These are phyloP conservation scores for Lepidium campestre DNA, from an alignment of 441 rosid genomes.

Conservation along the genomic window DNA sequence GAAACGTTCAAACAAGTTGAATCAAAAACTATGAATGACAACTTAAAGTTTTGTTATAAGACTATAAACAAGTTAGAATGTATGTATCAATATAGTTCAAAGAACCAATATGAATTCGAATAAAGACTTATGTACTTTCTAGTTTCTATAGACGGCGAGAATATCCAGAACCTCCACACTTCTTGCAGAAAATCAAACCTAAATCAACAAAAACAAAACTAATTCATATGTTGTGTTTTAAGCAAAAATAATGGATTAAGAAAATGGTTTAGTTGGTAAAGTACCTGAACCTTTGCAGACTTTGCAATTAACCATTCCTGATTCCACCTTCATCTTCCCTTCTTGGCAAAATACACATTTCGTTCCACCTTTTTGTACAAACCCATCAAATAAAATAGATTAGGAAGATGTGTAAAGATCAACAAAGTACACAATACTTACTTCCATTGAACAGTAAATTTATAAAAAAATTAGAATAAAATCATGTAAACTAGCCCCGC, in stretches of 20 bases:
- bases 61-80: slow-evolving; percentile 7
- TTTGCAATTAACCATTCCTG: slow-evolving; percentile 60
- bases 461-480: not conserved
- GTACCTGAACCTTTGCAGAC: slow-evolving; percentile 92
- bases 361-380: slow-evolving; percentile 58
- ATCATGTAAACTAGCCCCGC: not conserved
- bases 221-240: not conserved
- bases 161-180: slow-evolving; percentile 32
- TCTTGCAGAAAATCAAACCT: slow-evolving; percentile 34
- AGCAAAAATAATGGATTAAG: not conserved
- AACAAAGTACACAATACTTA: too few relatives aligned
- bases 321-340: slow-evolving; percentile 83
- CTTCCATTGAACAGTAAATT: too few relatives aligned
- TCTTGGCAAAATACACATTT: slow-evolving; percentile 74
- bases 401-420: too few relatives aligned
- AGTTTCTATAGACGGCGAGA: slow-evolving; percentile 18
- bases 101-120: not conserved
- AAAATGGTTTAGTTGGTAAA: not conserved
- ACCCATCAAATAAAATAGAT: not conserved
- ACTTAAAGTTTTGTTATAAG: not conserved
- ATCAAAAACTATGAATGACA: not conserved
- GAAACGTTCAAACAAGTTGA: not conserved
- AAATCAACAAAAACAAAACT: not conserved
- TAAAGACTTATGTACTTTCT: not conserved
- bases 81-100: not conserved